Evolutionary conservation across 164 flowering plant species (phyloP), one percentile per base, ranked within the genome.

Genomic region (Vitis riparia): DNA sequence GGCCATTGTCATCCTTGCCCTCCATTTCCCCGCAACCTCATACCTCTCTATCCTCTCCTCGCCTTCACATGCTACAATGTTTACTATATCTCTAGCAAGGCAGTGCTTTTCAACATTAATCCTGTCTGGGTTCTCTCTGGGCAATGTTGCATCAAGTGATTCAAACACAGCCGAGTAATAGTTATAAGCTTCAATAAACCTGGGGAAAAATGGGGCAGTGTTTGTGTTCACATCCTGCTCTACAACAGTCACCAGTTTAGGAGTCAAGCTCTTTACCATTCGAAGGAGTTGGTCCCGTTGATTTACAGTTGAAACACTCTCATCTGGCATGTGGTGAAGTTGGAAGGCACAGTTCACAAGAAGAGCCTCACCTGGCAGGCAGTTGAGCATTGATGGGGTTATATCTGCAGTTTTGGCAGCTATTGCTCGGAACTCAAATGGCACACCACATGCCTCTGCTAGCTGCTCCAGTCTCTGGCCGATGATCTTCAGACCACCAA

Each of bases 311-410:
- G 99, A 91, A 55, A 95, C 99, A 51, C 99, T 93, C 81, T 95
- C 99, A 59, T 95, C 99, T 0, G 99, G 99, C 97, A 95, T 89
- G 87, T 95, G 99, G 77, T 95, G 99, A 16, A 93, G 98, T 79
- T 88, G 99, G 77, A 93, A 95, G 0, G 99, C 96, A 80, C 90
- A 95, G 80, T 95, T 95, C 32, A 95, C 97, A 0, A 95, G 15
- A 11, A 95, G 76, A 27, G 92, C 93, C 64, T 95, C 99, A 19
- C 82, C 85, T 0, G 92, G 80, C 47, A 61, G 76, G 79, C 83
- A 79, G 49, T 75, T 68, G 23, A 94, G 84, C 89, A 87, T 89
- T 1, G 80, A 62, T 56, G 99, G 97, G 27, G 80, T 79, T 11
- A 92, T 87, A 58, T 82, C 69, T 12, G 84, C 81, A 48, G 90